phyloP scores from a whole-genome alignment of 2,329 filamentous ascomycete species.

The Penicillium concentricum region DNA sequence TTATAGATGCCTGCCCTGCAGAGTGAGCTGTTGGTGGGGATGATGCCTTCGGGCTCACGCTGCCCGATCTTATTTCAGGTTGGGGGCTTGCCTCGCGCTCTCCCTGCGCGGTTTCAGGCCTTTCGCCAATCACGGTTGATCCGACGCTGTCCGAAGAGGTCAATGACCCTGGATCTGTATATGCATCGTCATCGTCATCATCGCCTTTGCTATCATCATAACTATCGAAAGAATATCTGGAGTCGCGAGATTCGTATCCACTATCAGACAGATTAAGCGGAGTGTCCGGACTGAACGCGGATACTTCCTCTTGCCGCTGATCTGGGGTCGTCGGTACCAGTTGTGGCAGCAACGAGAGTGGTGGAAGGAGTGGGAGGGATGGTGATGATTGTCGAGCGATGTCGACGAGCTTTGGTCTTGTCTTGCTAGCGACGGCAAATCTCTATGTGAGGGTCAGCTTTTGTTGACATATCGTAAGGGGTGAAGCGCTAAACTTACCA shows the following conservation, averaged over 20 bases:
- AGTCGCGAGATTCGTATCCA: slow-evolving; percentile 34
- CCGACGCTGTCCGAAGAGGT: slow-evolving; percentile 27
- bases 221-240: slow-evolving; percentile 27
- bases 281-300: slow-evolving; percentile 42
- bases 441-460: slow-evolving; percentile 23
- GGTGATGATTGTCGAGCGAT: slow-evolving; percentile 38
- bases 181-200: slow-evolving; percentile 25
- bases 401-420: slow-evolving; percentile 39
- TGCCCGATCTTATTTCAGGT: slow-evolving; percentile 24
- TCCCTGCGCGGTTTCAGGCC: slow-evolving; percentile 18
- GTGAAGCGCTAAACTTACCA: slow-evolving; percentile 19
- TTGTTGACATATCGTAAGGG: neutral
- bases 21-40: slow-evolving; percentile 17
- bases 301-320: slow-evolving; percentile 36
- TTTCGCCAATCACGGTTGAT: slow-evolving; percentile 28
- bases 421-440: slow-evolving; percentile 37
- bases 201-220: slow-evolving; percentile 22
- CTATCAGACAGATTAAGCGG: slow-evolving; percentile 38
- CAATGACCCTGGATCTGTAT: slow-evolving; percentile 28
- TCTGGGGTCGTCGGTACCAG: slow-evolving; percentile 37
- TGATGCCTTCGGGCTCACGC: slow-evolving; percentile 19
- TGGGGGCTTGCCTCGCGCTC: slow-evolving; percentile 18
- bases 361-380: slow-evolving; percentile 25
- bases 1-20: slow-evolving; percentile 20
- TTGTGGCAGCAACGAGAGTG: slow-evolving; percentile 20